Conservation (phyloP, 2,329 filamentous ascomycete genomes). For the Hawksworthiomyces lignivorus region DNA sequence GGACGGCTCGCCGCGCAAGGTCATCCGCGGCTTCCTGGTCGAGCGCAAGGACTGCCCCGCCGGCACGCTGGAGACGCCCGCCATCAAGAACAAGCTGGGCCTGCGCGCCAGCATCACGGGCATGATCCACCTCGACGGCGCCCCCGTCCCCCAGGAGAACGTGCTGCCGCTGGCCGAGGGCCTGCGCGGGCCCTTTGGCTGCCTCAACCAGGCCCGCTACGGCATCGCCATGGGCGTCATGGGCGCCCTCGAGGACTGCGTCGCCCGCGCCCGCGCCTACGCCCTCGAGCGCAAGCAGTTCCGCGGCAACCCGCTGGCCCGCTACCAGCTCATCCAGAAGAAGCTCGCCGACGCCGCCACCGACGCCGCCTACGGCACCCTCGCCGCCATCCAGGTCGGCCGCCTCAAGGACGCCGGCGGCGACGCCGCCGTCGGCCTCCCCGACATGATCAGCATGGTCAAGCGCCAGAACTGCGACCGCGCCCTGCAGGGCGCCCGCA, state of each 20-base stretch:
- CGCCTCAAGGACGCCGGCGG: slow-evolving; percentile 90
- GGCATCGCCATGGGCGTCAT: slow-evolving; percentile 93
- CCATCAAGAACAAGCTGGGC: slow-evolving; percentile 92
- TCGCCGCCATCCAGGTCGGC: slow-evolving; percentile 85
- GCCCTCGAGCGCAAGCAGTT: slow-evolving; percentile 93
- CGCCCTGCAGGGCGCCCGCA: slow-evolving; percentile 70
- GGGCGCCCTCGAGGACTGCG: slow-evolving; percentile 87
- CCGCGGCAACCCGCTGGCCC: slow-evolving; percentile 88
- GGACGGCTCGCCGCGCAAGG: slow-evolving; percentile 12
- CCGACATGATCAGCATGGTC: slow-evolving; percentile 96
- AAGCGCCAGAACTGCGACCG: slow-evolving; percentile 97
- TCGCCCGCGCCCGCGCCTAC: slow-evolving; percentile 73
- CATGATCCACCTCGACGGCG: slow-evolving; percentile 93
- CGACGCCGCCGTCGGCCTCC: slow-evolving; percentile 65
- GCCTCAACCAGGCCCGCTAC: slow-evolving; percentile 86
- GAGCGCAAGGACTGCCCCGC: slow-evolving; percentile 78
- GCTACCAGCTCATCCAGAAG: slow-evolving; percentile 96
- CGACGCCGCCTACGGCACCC: slow-evolving; percentile 83
- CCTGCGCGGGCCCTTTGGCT: slow-evolving; percentile 81
- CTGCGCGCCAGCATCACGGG: slow-evolving; percentile 89
- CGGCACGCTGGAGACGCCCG: slow-evolving; percentile 83
- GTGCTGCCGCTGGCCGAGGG: slow-evolving; percentile 92
- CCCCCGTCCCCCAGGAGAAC: slow-evolving; percentile 80
- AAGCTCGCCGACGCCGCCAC: slow-evolving; percentile 90
- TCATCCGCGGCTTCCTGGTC: slow-evolving; percentile 81